Evolutionary conservation across 192 early-diverging fungal species (phyloP).

Genomic region (Kappamyces sp.): DNA sequence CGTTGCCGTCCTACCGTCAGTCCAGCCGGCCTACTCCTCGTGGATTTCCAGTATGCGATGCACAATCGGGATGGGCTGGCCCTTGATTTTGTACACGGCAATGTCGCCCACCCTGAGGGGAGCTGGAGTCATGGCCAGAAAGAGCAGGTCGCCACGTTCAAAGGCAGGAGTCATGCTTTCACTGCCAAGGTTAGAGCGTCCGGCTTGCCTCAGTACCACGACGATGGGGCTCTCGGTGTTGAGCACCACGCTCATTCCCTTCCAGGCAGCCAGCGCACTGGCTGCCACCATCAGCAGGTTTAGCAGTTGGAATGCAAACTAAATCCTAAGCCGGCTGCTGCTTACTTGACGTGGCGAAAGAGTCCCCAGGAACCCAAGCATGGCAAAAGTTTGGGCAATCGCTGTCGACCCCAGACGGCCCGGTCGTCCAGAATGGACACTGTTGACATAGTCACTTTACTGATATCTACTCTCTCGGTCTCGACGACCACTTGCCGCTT

Average conservation of each 20-base stretch:
- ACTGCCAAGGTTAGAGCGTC: conserved; percentile 31
- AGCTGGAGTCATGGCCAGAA: conserved; percentile 66
- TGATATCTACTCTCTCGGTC: background rate
- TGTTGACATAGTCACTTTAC: too few species aligned
- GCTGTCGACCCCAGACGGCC: too few species aligned
- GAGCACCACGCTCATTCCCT: conserved; percentile 72
- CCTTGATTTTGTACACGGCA: conserved; percentile 75
- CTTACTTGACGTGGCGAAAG: too few species aligned
- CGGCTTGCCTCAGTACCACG: conserved; percentile 77
- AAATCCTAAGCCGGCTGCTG: too few species aligned
- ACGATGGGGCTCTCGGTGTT: conserved; percentile 96
- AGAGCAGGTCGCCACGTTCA: conserved; percentile 86
- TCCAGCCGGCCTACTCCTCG: conserved; percentile 69
- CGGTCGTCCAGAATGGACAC: too few species aligned
- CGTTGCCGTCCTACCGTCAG: conserved; percentile 30
- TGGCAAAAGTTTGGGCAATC: too few species aligned
- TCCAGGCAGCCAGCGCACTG: conserved; percentile 96
- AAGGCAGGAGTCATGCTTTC: conserved; percentile 98
- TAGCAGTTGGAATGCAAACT: conserved; percentile 53
- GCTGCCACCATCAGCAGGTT: conserved; percentile 86
- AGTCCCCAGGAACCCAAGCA: too few species aligned
- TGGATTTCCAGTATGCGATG: conserved; percentile 93
- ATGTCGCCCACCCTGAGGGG: conserved; percentile 89
- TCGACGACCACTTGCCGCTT: conserved; percentile 21
- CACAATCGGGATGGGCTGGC: conserved; percentile 83